A percentile compares a stretch with the other conserved stretches of the same genome.
These are phyloP conservation scores for Physcomitrellopsis africana DNA, from an alignment of 225 moss, liverwort and hornwort species.

Conservation along the genomic window DNA sequence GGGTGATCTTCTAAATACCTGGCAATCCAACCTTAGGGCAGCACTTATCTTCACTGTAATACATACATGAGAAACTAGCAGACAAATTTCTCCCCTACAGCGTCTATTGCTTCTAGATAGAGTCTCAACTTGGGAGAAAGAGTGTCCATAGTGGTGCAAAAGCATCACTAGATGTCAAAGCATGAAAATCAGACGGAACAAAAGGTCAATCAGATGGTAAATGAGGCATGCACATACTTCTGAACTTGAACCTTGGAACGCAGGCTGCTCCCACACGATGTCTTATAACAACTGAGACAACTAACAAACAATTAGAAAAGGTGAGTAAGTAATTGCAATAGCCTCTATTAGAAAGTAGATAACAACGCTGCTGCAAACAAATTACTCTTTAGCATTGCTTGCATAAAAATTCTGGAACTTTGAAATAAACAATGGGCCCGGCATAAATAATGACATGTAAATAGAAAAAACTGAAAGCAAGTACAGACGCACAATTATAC, in stretches of 20 bases:
- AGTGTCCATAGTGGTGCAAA: conserved; percentile 8
- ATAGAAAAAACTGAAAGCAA: no score
- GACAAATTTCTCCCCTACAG: not conserved
- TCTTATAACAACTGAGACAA: conserved; percentile 67
- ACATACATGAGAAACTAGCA: conserved; percentile 12
- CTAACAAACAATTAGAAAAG: not conserved
- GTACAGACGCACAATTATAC: not conserved
- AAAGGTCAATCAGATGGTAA: not conserved
- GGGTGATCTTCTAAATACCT: conserved; percentile 59
- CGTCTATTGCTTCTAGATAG: not conserved
- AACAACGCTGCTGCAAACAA: not conserved
- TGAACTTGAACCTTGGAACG: conserved; percentile 78
- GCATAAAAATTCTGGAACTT: not conserved
- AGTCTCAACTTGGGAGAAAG: not conserved
- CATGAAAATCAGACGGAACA: conserved; percentile 11
- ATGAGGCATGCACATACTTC: conserved; percentile 43
- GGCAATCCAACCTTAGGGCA: conserved; percentile 13
- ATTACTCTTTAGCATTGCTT: conserved; percentile 4
- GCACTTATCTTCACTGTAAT: conserved; percentile 2
- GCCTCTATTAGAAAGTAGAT: not conserved
- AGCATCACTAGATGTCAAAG: conserved; percentile 4
- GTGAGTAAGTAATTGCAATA: conserved; percentile 22
- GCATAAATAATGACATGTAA: not conserved
- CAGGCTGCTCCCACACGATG: conserved; percentile 74
- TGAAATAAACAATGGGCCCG: not conserved